Evolutionary conservation across 768 basidiomycete genomes (phyloP).

Genomic region (Xerocomellus chrysenteron): DNA sequence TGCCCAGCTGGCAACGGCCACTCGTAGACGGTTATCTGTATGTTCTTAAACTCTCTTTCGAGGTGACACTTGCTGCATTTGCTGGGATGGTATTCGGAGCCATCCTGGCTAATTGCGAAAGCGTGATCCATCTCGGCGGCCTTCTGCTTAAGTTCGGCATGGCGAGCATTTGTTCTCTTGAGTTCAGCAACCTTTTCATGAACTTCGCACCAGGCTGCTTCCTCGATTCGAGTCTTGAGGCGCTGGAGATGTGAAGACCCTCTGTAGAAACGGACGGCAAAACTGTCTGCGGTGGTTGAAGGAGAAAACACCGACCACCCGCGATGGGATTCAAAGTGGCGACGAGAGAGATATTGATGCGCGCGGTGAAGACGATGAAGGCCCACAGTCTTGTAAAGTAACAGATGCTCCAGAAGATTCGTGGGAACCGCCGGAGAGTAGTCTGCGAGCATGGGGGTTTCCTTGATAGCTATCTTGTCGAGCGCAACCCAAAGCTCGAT

Average conservation of each 20-base stretch:
- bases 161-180: conserved; percentile 11
- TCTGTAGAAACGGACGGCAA: conserved; percentile 38
- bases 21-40: conserved; percentile 41
- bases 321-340: conserved; percentile 18
- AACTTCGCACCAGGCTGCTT: conserved; percentile 19
- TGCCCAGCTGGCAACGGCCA: conserved; percentile 44
- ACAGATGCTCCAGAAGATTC: conserved; percentile 24
- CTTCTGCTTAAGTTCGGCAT: conserved; percentile 17
- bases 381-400: conserved; percentile 28
- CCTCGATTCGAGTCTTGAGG: conserved; percentile 33
- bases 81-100: background rate
- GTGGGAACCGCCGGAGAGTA: conserved; percentile 34
- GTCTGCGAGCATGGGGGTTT: conserved; percentile 26
- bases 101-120: background rate
- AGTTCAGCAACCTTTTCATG: conserved; percentile 33
- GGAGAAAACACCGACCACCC: conserved; percentile 36
- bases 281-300: conserved; percentile 12
- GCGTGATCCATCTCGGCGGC: conserved; percentile 8
- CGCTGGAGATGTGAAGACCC: conserved; percentile 19
- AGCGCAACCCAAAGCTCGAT: conserved; percentile 38
- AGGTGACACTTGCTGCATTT: conserved; percentile 32
- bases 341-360: conserved; percentile 32
- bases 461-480: conserved; percentile 23
- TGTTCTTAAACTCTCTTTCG: conserved; percentile 10
- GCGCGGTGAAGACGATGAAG: conserved; percentile 30